These are phyloP conservation scores for Colletotrichum orbiculare DNA, from an alignment of 2,329 filamentous ascomycete species.

Conservation along the genomic window DNA sequence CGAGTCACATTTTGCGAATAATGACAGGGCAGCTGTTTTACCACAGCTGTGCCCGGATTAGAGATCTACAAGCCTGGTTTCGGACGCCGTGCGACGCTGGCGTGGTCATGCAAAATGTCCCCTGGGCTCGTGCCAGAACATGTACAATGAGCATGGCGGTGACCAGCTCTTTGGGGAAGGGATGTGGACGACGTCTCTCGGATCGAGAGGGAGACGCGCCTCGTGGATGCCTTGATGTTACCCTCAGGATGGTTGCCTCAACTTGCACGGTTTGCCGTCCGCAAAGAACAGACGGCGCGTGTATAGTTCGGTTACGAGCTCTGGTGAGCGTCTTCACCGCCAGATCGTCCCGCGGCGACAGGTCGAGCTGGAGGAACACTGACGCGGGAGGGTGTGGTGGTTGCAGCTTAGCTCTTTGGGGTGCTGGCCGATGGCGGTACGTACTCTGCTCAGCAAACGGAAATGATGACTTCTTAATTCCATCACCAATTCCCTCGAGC, in stretches of 20 bases:
- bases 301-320: background rate
- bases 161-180: background rate
- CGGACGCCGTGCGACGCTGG: conserved; percentile 28
- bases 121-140: background rate
- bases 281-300: conserved; percentile 9
- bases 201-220: no score
- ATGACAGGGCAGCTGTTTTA: conserved; percentile 7
- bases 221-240: background rate
- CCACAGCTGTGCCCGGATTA: conserved; percentile 22
- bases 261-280: background rate
- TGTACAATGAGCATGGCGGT: conserved; percentile 10
- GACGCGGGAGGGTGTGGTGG: conserved; percentile 27
- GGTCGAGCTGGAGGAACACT: conserved; percentile 19
- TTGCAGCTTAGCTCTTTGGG: conserved; percentile 9
- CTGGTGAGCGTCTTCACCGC: conserved; percentile 20
- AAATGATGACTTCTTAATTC: conserved; percentile 6
- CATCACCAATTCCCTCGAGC: conserved; percentile 26
- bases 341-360: conserved; percentile 10
- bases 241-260: conserved; percentile 3
- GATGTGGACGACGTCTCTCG: no score
- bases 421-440: conserved; percentile 17
- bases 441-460: conserved; percentile 8
- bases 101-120: conserved; percentile 10
- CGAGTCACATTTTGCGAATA: background rate
- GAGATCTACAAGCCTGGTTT: conserved; percentile 29